Conservation (phyloP, 768 basidiomycete species). For the Auriscalpium microsporum region DNA sequence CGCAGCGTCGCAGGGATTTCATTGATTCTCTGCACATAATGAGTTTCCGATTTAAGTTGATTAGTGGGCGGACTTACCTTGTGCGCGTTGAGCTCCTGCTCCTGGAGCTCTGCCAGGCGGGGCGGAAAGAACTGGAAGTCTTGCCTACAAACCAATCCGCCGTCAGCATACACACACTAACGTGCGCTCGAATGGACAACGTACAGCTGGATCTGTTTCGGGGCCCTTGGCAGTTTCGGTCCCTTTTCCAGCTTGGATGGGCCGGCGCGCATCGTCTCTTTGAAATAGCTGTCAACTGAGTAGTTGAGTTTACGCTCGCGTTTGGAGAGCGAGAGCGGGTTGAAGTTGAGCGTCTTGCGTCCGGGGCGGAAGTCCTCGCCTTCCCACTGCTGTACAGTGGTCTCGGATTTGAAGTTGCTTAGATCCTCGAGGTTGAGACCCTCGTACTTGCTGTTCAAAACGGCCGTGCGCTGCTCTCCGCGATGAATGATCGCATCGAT, state of each 20-base stretch:
- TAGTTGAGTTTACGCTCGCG: conserved; percentile 92
- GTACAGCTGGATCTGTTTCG: conserved; percentile 80
- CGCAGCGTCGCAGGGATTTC: conserved; percentile 56
- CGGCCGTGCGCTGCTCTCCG: conserved; percentile 84
- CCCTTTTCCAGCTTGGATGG: conserved; percentile 75
- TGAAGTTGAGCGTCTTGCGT: conserved; percentile 65
- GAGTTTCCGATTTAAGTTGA: not conserved
- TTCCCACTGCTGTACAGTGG: conserved; percentile 89
- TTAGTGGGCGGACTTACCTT: conserved; percentile 37
- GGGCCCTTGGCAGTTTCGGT: conserved; percentile 75
- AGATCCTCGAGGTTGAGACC: conserved; percentile 89
- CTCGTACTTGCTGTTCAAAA: conserved; percentile 89
- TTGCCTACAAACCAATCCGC: conserved; percentile 40
- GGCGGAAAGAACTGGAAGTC: conserved; percentile 97
- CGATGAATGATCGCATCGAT: conserved; percentile 90
- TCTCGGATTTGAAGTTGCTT: conserved; percentile 94
- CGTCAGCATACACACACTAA: conserved; percentile 1
- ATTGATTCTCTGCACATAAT: conserved; percentile 43
- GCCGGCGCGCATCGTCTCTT: conserved; percentile 77
- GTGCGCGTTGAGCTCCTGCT: conserved; percentile 75
- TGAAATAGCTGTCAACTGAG: conserved; percentile 92
- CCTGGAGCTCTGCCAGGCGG: conserved; percentile 71
- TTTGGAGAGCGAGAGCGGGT: conserved; percentile 82
- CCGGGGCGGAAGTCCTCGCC: conserved; percentile 85
- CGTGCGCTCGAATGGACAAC: conserved; percentile 17